A percentile compares a stretch with the other conserved stretches of the same genome.
Conservation (phyloP, 352 stramenopile genomes). For the Phytophthora pinifolia region DNA sequence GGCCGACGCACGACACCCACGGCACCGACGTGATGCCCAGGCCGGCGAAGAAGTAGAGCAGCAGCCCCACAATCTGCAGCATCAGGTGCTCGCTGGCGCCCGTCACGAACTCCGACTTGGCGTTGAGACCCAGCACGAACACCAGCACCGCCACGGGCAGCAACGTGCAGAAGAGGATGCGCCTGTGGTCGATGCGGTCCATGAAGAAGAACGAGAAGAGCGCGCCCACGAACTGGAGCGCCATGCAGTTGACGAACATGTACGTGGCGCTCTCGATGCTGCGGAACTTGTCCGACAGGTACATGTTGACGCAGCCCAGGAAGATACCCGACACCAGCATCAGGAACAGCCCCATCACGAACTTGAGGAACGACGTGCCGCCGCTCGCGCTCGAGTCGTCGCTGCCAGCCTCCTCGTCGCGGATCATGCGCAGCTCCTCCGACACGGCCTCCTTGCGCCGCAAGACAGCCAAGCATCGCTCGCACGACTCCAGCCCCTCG, state of each 20-base stretch:
- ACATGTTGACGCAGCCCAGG: conserved; percentile 72
- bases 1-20: conserved; percentile 69
- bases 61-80: conserved; percentile 63
- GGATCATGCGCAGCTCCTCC: conserved; percentile 78
- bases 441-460: conserved; percentile 76
- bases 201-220: conserved; percentile 89
- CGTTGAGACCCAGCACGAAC: conserved; percentile 60
- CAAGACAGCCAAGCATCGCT: conserved; percentile 68
- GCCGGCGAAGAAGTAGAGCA: conserved; percentile 81
- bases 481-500: conserved; percentile 71
- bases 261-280: conserved; percentile 62
- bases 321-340: conserved; percentile 76
- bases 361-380: conserved; percentile 55
- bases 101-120: conserved; percentile 46
- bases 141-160: conserved; percentile 53
- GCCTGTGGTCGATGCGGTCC: conserved; percentile 73
- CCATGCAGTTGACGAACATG: conserved; percentile 81
- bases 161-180: conserved; percentile 70
- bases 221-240: conserved; percentile 66
- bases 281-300: conserved; percentile 60
- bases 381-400: conserved; percentile 32
- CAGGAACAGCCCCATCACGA: conserved; percentile 58
- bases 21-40: conserved; percentile 72
- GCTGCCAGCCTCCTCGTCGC: conserved; percentile 58
- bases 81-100: conserved; percentile 62